Base-by-base conservation (phyloP, 2,329 filamentous ascomycete species). In the Aspergillus puulaauensis region DNA sequence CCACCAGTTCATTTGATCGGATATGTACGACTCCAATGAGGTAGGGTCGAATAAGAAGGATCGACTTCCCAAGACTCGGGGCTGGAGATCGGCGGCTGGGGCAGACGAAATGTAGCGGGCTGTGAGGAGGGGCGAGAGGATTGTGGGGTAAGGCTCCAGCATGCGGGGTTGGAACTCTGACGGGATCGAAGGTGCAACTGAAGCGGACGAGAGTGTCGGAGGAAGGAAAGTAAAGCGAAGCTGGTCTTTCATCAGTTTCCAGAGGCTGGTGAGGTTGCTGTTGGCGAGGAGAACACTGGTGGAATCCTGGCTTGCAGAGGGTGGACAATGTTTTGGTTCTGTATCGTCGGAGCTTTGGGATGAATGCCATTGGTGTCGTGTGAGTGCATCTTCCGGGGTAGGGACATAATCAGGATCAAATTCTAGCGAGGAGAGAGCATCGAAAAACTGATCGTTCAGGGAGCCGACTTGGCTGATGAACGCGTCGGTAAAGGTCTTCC, bases 1-100 rank as follows among this genome's bases (percentile, higher is more conserved):
- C 93, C 93, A 98, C 91, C 91, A 97, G n/a, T 81, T 73, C 83
- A 97, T 86, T 62, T 90, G 87, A 3, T 85, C 81, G 0, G 76
- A 70, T 3, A 96, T 71, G 69, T 96, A 96, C 1, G 73, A 75
- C 11, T 87, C 82, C 44, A 97, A 77, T 3, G 80, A 80, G 1
- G 79, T 72, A 0, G 82, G 77, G 56, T 93, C 88, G 68, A 91
- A 90, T 0, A 85, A 79, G 63, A 95, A 85, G 1, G 81, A 81
- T 57, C 84, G 82, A 45, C 72, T 80, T 23, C 86, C 87, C 7
- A 90, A 59, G 35, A 68, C 64, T 5, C 67, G 66, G 45, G 67
- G 56, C 7, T 67, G 53, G 8, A 61, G 56, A 17, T 69, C 65
- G 12, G 61, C 60, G 9, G 66, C 66, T 12, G 68, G 65, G 3